Percentiles rank a stretch among this genome's conserved stretches.
Evolutionary conservation across 73 alveolate genomes (phyloP).

Genomic region (Symbiodinium natans): DNA sequence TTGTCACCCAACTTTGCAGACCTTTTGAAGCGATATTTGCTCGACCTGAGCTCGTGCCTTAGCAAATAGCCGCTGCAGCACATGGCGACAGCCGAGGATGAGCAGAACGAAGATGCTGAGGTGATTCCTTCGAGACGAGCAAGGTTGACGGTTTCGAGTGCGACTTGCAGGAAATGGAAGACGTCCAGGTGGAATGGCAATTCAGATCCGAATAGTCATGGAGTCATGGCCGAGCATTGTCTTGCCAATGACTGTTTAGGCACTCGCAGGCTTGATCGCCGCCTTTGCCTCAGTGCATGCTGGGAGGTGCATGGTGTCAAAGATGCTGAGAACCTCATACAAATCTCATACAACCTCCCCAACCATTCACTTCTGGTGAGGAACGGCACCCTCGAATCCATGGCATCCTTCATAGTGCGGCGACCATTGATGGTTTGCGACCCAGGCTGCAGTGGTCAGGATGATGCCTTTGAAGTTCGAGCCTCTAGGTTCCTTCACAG

Average conservation of each 20-base stretch:
- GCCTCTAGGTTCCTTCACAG: constrained; percentile 46
- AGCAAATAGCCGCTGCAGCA: neutral
- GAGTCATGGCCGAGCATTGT: neutral
- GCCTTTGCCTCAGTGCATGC: constrained; percentile 9
- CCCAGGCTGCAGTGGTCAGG: neutral
- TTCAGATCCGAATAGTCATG: neutral
- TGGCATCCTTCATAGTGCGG: constrained; percentile 80
- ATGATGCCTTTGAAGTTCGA: neutral
- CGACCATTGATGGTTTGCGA: constrained; percentile 63
- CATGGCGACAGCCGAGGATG: too few relatives aligned
- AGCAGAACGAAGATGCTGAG: neutral
- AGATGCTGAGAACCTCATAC: neutral
- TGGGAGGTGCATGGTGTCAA: too few relatives aligned
- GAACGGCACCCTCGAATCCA: constrained; percentile 65
- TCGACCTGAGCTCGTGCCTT: neutral
- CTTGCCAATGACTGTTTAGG: neutral
- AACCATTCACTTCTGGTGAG: neutral
- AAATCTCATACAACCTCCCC: neutral
- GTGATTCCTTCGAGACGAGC: constrained; percentile 28
- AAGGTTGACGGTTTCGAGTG: constrained; percentile 52
- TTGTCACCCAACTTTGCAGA: neutral
- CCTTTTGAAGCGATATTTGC: neutral
- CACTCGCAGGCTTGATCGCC: constrained; percentile 20
- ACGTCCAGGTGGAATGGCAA: constrained; percentile 51
- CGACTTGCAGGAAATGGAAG: constrained; percentile 35